Evolutionary conservation across 2,329 filamentous ascomycete genomes (phyloP).

Genomic region (Xylaria sp.): DNA sequence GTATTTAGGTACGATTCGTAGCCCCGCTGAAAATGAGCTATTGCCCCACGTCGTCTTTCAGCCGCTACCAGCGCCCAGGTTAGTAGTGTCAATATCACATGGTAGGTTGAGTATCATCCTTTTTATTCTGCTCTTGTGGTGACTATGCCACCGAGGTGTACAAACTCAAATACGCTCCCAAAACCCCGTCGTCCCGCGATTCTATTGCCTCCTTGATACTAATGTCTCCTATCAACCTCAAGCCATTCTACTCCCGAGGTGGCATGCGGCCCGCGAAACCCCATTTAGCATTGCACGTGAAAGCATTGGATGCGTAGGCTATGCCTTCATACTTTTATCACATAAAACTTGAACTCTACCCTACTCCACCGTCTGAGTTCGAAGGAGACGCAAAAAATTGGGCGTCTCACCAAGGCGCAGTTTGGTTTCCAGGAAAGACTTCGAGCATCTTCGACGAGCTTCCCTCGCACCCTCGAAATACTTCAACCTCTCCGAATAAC

Average conservation of each 20-base stretch:
- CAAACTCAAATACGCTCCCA: constrained; percentile 5
- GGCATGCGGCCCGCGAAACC: constrained; percentile 20
- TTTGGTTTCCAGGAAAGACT: constrained; percentile 63
- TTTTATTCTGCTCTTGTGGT: constrained; percentile 2
- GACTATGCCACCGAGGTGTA: constrained; percentile 37
- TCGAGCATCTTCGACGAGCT: constrained; percentile 66
- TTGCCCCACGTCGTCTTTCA: not conserved
- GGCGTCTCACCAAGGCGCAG: constrained; percentile 38
- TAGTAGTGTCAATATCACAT: not conserved
- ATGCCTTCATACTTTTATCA: constrained; percentile 74
- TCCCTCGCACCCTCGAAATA: constrained; percentile 58
- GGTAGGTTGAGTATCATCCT: not conserved
- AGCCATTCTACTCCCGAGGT: constrained; percentile 23
- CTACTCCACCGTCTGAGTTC: constrained; percentile 53
- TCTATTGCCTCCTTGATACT: constrained; percentile 39
- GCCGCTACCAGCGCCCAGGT: not conserved
- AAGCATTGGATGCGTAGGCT: constrained; percentile 44
- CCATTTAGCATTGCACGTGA: constrained; percentile 8
- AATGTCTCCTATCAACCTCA: constrained; percentile 12
- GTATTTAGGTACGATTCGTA: too few species aligned
- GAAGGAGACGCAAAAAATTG: constrained; percentile 27
- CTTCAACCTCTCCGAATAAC: constrained; percentile 19
- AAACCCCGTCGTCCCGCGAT: constrained; percentile 36
- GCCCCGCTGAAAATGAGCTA: constrained; percentile 3
- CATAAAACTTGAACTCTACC: constrained; percentile 73